Percentiles rank a stretch among this genome's conserved stretches.
These are phyloP conservation scores for Pyrenophora graminea DNA, from an alignment of 2,329 filamentous ascomycete genomes.

Conservation along the genomic window DNA sequence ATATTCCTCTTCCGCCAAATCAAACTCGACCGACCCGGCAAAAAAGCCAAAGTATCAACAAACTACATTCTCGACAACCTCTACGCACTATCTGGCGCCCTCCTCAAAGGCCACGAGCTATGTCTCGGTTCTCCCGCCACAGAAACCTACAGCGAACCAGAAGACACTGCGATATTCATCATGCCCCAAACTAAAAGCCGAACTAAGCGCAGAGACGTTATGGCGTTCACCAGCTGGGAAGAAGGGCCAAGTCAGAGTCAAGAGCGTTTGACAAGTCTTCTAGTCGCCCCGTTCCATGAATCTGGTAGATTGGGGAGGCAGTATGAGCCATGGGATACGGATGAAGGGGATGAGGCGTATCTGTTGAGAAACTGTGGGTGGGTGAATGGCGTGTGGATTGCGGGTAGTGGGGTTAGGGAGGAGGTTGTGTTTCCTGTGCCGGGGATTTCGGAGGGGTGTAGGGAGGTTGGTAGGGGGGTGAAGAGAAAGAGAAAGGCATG, in stretches of 20 bases:
- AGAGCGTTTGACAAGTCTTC: conserved; percentile 18
- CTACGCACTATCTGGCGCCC: conserved; percentile 11
- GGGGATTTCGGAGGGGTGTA: no score
- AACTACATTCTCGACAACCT: conserved; percentile 14
- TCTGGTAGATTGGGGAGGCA: not conserved
- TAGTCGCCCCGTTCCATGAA: conserved; percentile 1
- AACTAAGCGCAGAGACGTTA: not conserved
- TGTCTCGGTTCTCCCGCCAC: conserved; percentile 10
- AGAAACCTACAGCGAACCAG: not conserved
- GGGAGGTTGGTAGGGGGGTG: no score
- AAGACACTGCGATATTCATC: conserved; percentile 16
- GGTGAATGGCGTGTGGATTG: conserved; percentile 23
- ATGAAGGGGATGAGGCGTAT: not conserved
- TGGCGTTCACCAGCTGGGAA: conserved; percentile 23
- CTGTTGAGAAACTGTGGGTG: conserved; percentile 13
- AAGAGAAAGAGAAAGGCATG: no score
- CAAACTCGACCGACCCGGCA: not conserved
- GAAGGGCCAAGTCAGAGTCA: conserved; percentile 4
- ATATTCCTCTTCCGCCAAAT: not conserved
- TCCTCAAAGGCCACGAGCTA: conserved; percentile 7
- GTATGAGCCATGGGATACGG: not conserved
- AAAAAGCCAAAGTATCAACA: not conserved
- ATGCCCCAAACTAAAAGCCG: conserved; percentile 4
- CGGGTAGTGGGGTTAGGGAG: no score
- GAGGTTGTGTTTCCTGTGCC: no score